These are phyloP conservation scores for Suillus variegatus DNA, from an alignment of 768 basidiomycete species.

Conservation along the genomic window DNA sequence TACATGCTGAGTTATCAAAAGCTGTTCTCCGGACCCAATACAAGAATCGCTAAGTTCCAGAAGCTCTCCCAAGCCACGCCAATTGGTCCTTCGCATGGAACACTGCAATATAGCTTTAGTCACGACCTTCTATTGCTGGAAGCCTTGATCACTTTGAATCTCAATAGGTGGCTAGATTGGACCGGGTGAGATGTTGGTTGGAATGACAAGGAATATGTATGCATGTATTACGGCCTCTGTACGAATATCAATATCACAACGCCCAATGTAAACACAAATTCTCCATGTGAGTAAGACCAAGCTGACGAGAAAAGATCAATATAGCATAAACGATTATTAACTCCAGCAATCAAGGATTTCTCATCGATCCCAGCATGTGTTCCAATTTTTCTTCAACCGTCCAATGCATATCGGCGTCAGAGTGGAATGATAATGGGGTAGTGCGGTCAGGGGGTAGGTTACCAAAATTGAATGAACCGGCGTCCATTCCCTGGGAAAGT, in stretches of 20 bases:
- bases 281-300: conserved; percentile 16
- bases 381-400: conserved; percentile 78
- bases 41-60: conserved; percentile 59
- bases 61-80: conserved; percentile 52
- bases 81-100: conserved; percentile 65
- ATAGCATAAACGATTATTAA: conserved; percentile 25
- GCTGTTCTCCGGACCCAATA: conserved; percentile 44
- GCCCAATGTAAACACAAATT: conserved; percentile 5
- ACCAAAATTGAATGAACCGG: conserved; percentile 82
- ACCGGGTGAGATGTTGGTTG: conserved; percentile 22
- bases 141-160: conserved; percentile 61
- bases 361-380: conserved; percentile 57
- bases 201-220: conserved; percentile 20
- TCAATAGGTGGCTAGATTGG: conserved; percentile 77
- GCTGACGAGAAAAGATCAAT: conserved; percentile 14
- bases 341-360: conserved; percentile 27
- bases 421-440: conserved; percentile 58
- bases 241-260: conserved; percentile 30
- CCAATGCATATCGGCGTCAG: conserved; percentile 64
- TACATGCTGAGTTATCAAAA: conserved; percentile 8
- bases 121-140: conserved; percentile 62
- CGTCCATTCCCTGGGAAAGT: conserved; percentile 79
- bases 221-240: conserved; percentile 35
- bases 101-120: conserved; percentile 64
- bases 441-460: conserved; percentile 51